phyloP scores from a whole-genome alignment of 371 early-diverging fungal genomes.

The Apophysomyces trapeziformis region DNA sequence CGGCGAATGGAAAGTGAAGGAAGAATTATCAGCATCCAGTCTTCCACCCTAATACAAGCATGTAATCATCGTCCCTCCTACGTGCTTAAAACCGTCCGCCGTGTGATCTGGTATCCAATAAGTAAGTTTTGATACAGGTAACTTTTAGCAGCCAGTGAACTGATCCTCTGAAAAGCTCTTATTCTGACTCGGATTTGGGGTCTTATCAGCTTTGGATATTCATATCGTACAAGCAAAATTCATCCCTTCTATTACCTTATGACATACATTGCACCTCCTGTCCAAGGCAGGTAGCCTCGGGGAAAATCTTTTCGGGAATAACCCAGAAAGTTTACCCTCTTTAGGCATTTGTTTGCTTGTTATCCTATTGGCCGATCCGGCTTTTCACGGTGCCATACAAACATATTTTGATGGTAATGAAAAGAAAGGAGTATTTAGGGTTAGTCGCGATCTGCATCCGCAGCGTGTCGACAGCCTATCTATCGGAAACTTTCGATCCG shows the following conservation, averaged over 20 bases:
- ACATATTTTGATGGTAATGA: neutral
- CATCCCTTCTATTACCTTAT: constrained; percentile 16
- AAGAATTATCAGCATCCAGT: neutral
- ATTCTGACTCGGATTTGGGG: constrained; percentile 22
- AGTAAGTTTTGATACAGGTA: constrained; percentile 7
- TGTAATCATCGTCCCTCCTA: constrained; percentile 12
- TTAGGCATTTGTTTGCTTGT: constrained; percentile 17
- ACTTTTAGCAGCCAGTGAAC: neutral
- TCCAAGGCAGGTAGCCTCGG: constrained; percentile 13
- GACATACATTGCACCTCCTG: constrained; percentile 12
- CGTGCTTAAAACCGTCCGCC: constrained; percentile 11
- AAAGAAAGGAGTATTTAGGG: neutral
- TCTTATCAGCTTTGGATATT: constrained; percentile 1
- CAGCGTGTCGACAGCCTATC: neutral
- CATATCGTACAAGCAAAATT: constrained; percentile 6
- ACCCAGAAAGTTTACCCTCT: neutral
- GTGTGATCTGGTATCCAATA: constrained; percentile 22
- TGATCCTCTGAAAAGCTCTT: constrained; percentile 10
- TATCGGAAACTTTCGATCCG: neutral
- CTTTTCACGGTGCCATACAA: constrained; percentile 13
- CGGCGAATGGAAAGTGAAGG: neutral
- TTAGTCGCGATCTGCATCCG: neutral
- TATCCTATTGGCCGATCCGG: constrained; percentile 16
- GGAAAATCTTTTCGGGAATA: neutral
- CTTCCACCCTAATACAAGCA: neutral